phyloP scores from a whole-genome alignment of 768 basidiomycete genomes.

The Tricholoma bakamatsutake region DNA sequence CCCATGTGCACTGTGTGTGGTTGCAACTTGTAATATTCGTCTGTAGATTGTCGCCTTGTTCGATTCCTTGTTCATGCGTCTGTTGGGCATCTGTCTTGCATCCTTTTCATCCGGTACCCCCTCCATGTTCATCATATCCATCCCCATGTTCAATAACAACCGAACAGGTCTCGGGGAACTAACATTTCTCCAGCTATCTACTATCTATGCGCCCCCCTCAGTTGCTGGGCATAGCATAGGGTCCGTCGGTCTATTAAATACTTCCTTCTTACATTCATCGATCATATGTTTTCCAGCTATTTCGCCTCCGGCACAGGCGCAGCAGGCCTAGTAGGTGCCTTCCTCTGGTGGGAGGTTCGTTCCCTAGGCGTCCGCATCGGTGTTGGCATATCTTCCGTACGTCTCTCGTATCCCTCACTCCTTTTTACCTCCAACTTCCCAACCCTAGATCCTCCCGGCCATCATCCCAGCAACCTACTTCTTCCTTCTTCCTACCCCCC shows the following conservation, averaged over 20 bases:
- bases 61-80: slow-evolving; percentile 55
- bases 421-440: neutral
- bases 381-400: slow-evolving; percentile 76
- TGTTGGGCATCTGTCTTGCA: slow-evolving; percentile 75
- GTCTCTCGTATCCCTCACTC: slow-evolving; percentile 17
- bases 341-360: slow-evolving; percentile 92
- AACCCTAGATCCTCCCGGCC: slow-evolving; percentile 68
- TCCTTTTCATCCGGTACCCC: slow-evolving; percentile 77
- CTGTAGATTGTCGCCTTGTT: slow-evolving; percentile 72
- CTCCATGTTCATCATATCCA: neutral
- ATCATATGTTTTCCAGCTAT: slow-evolving; percentile 44
- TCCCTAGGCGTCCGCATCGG: slow-evolving; percentile 78
- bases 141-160: neutral
- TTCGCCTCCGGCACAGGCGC: slow-evolving; percentile 94
- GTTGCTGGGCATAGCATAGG: slow-evolving; percentile 78
- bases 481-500: slow-evolving; percentile 50
- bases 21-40: neutral
- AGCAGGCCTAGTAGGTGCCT: slow-evolving; percentile 88
- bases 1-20: neutral
- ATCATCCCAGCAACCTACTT: slow-evolving; percentile 74
- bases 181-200: slow-evolving; percentile 92
- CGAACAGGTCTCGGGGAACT: slow-evolving; percentile 81
- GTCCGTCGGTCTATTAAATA: slow-evolving; percentile 28
- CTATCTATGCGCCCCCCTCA: slow-evolving; percentile 64
- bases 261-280: neutral